phyloP scores from a whole-genome alignment of 345 rosid genomes.

The Gossypium thurberi region DNA sequence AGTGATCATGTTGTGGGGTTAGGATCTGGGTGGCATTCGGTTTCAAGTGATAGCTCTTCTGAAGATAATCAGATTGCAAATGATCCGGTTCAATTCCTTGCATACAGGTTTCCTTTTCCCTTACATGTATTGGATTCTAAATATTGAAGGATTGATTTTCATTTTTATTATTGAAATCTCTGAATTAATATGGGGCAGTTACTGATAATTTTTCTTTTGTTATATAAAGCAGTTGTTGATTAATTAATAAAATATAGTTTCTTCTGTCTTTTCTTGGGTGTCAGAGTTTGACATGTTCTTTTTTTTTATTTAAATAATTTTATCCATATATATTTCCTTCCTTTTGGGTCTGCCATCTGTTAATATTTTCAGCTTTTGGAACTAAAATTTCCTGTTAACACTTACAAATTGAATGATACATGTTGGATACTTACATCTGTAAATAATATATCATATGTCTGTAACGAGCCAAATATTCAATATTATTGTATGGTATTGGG shows the following conservation, averaged over 20 bases:
- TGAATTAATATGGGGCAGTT: not conserved
- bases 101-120: conserved; percentile 36
- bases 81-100: conserved; percentile 37
- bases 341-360: not conserved
- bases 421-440: not conserved
- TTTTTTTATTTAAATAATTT: not conserved
- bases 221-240: not conserved
- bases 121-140: not conserved
- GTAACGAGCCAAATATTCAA: not conserved
- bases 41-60: conserved; percentile 75
- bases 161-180: not conserved
- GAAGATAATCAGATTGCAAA: conserved; percentile 50
- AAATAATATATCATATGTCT: not conserved
- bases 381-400: not conserved
- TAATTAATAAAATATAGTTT: not conserved
- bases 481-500: not conserved
- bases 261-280: not conserved
- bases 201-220: not conserved
- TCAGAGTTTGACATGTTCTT: conserved; percentile 3
- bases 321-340: not conserved
- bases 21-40: conserved; percentile 62
- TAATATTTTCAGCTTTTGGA: conserved; percentile 13
- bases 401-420: not conserved
- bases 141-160: not conserved
- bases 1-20: conserved; percentile 31